Conservation (phyloP, 805 yeast genomes). For the Wickerhamiella azyma region DNA sequence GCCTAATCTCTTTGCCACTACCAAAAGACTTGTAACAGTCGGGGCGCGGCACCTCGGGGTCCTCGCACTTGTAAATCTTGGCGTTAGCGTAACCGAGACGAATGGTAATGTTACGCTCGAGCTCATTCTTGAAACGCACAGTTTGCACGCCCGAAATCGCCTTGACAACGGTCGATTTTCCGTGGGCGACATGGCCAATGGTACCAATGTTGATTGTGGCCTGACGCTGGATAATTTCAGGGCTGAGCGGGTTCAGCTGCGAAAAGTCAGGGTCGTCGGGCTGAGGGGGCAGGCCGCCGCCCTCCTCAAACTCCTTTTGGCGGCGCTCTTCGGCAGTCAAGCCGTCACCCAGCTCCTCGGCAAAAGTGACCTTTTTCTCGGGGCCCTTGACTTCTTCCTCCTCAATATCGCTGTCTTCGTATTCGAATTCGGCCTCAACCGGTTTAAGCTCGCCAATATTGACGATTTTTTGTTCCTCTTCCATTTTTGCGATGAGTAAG, state of each 20-base stretch:
- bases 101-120: constrained; percentile 97
- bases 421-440: constrained; percentile 31
- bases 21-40: constrained; percentile 90
- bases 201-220: constrained; percentile 98
- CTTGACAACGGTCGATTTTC: constrained; percentile 84
- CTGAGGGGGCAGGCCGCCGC: constrained; percentile 97
- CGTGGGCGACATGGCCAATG: constrained; percentile 82
- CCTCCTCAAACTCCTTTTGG: constrained; percentile 82
- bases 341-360: constrained; percentile 43
- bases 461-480: constrained; percentile 63
- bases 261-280: constrained; percentile 79
- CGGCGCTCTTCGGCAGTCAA: constrained; percentile 59
- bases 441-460: constrained; percentile 47
- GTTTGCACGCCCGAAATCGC: constrained; percentile 98
- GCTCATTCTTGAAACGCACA: constrained; percentile 96
- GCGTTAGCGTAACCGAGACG: constrained; percentile 98
- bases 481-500: constrained; percentile 3
- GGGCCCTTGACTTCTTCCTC: constrained; percentile 15
- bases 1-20: constrained; percentile 87
- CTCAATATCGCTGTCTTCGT: constrained; percentile 28
- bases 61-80: constrained; percentile 86
- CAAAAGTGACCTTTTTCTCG: constrained; percentile 63
- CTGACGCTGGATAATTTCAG: constrained; percentile 89
- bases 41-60: constrained; percentile 78
- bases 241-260: constrained; percentile 70